Evolutionary conservation across 352 stramenopile genomes (phyloP).

Genomic region (Globisporangium barbulae): DNA sequence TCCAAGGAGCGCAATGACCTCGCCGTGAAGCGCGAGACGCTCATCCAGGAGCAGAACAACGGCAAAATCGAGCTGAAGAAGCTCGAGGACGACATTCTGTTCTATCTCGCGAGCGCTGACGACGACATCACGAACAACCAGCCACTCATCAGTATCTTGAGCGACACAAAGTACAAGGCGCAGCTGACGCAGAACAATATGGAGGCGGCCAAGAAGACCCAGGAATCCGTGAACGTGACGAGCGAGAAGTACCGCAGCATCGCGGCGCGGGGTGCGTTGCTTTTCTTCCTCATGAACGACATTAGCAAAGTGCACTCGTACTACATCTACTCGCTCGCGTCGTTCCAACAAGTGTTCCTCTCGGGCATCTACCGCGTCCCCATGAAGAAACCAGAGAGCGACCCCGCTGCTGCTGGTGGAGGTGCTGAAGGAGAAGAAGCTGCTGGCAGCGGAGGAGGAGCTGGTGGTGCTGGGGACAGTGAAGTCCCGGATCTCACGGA

Average conservation of each 20-base stretch:
- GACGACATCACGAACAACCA: constrained; percentile 98
- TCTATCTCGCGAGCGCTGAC: constrained; percentile 93
- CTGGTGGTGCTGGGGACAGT: constrained; percentile 1
- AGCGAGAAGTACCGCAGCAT: constrained; percentile 95
- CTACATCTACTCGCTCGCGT: constrained; percentile 96
- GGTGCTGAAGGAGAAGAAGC: constrained; percentile 17
- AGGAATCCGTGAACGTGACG: constrained; percentile 91
- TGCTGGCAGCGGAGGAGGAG: constrained; percentile 9
- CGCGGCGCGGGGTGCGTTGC: constrained; percentile 88
- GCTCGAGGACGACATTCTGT: constrained; percentile 94
- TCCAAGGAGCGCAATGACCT: constrained; percentile 89
- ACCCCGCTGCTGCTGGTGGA: background rate
- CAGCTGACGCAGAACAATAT: constrained; percentile 91
- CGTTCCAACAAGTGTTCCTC: constrained; percentile 95
- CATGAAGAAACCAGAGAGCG: constrained; percentile 31
- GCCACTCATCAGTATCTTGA: constrained; percentile 94
- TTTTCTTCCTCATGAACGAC: constrained; percentile 98
- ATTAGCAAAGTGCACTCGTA: constrained; percentile 97
- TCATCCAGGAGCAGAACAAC: constrained; percentile 94
- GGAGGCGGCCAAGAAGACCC: constrained; percentile 90
- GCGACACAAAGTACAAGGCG: constrained; percentile 93
- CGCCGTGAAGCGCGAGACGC: constrained; percentile 81
- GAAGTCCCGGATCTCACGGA: constrained; percentile 73
- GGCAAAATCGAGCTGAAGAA: constrained; percentile 97
- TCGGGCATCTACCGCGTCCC: constrained; percentile 93